Conservation (phyloP, 306 rosid genomes). For the Lablab purpureus region DNA sequence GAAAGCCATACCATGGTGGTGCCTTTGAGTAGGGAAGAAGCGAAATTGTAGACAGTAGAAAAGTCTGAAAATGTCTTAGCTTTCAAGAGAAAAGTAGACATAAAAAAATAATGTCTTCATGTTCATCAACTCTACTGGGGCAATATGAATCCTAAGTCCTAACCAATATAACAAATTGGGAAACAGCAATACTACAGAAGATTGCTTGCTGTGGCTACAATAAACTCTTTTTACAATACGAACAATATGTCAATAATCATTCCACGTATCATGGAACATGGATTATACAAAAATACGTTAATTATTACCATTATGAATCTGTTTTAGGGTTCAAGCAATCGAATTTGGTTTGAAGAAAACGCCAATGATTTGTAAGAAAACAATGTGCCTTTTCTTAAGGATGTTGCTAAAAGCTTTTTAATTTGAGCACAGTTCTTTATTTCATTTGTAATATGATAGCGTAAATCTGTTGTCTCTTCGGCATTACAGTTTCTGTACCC, state of each 20-base stretch:
- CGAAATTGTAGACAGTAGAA: conserved; percentile 53
- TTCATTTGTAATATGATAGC: background rate
- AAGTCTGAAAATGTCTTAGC: conserved; percentile 62
- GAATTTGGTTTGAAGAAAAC: conserved; percentile 38
- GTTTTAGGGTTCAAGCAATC: conserved; percentile 45
- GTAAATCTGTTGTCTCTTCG: conserved; percentile 18
- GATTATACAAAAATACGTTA: conserved; percentile 35
- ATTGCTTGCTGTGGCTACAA: conserved; percentile 42
- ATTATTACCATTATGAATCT: conserved; percentile 20
- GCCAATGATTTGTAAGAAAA: conserved; percentile 37
- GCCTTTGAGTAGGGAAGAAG: conserved; percentile 79
- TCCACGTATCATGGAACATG: conserved; percentile 45
- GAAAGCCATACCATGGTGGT: conserved; percentile 47
- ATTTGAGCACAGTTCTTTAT: background rate
- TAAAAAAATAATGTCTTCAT: conserved; percentile 38
- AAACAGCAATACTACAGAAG: conserved; percentile 23
- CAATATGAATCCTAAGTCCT: conserved; percentile 34
- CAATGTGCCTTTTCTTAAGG: conserved; percentile 28
- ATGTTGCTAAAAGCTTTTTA: conserved; percentile 18
- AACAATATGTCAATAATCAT: conserved; percentile 42
- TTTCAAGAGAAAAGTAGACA: conserved; percentile 70
- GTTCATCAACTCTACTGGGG: conserved; percentile 42
- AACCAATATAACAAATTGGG: background rate
- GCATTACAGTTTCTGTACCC: conserved; percentile 9
- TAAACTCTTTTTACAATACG: conserved; percentile 41